These are phyloP conservation scores for Marasmius tenuissimus DNA, from an alignment of 1,284 basidiomycete genomes.

Conservation along the genomic window DNA sequence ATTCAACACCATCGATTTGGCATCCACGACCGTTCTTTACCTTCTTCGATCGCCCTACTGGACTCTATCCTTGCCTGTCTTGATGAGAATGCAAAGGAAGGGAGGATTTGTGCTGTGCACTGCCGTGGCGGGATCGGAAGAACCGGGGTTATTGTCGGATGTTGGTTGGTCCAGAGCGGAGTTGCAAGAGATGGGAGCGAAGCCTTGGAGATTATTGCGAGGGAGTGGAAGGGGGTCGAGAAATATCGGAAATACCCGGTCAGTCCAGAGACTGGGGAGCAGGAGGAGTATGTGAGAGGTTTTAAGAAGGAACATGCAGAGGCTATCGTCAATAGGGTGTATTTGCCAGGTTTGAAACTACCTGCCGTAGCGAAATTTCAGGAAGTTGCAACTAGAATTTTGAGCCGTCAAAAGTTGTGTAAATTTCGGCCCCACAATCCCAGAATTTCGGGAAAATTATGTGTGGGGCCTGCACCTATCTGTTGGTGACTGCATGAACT, in stretches of 20 bases:
- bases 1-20: conserved; percentile 76
- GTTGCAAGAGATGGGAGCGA: conserved; percentile 59
- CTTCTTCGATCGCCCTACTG: conserved; percentile 55
- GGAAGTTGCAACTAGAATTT: too few relatives aligned
- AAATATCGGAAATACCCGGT: conserved; percentile 72
- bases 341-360: too few relatives aligned
- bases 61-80: conserved; percentile 56
- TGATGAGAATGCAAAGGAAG: conserved; percentile 52
- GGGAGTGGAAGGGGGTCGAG: conserved; percentile 71
- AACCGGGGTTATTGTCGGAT: conserved; percentile 74
- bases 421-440: too few relatives aligned
- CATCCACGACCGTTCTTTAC: conserved; percentile 67
- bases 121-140: conserved; percentile 76
- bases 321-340: too few relatives aligned
- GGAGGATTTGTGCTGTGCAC: conserved; percentile 65
- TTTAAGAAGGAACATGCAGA: conserved; percentile 29
- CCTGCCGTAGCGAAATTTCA: too few relatives aligned
- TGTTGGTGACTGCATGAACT: too few relatives aligned
- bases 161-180: conserved; percentile 72
- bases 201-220: conserved; percentile 60
- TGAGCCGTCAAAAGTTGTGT: too few relatives aligned
- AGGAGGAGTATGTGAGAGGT: conserved; percentile 68
- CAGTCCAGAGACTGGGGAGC: conserved; percentile 76
- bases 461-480: too few relatives aligned
- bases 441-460: too few relatives aligned